A percentile compares a stretch with the other conserved stretches of the same genome.
Conservation (phyloP, 345 rosid genomes). For the Hibiscus syriacus region DNA sequence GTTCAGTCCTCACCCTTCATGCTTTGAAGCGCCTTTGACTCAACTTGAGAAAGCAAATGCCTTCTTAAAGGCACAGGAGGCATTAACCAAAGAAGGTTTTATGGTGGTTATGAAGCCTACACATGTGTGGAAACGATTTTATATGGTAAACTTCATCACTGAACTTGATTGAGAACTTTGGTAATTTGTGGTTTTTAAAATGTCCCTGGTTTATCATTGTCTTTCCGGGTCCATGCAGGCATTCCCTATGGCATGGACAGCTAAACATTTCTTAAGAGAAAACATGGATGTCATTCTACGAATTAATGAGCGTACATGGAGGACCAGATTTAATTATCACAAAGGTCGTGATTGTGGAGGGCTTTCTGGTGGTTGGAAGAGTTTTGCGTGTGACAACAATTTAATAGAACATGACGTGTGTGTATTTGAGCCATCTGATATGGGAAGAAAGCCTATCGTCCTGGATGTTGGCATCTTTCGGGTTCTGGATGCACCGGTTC, state of each 20-base stretch:
- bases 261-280: slow-evolving; percentile 18
- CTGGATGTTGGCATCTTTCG: slow-evolving; percentile 37
- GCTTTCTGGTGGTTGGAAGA: slow-evolving; percentile 43
- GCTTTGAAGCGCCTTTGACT: not conserved
- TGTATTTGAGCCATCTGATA: slow-evolving; percentile 28
- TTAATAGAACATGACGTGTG: slow-evolving; percentile 41
- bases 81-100: not conserved
- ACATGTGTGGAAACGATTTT: slow-evolving; percentile 19
- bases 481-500: slow-evolving; percentile 12
- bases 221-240: slow-evolving; percentile 20
- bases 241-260: slow-evolving; percentile 30
- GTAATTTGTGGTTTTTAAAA: not conserved
- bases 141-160: slow-evolving; percentile 22
- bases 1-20: not conserved
- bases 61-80: slow-evolving; percentile 1
- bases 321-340: slow-evolving; percentile 12
- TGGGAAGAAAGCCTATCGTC: slow-evolving; percentile 13
- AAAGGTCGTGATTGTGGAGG: slow-evolving; percentile 27
- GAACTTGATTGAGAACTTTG: not conserved
- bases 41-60: not conserved
- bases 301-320: slow-evolving; percentile 26
- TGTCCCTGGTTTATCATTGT: not conserved
- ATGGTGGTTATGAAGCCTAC: slow-evolving; percentile 11
- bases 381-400: slow-evolving; percentile 37
- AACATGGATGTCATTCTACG: slow-evolving; percentile 35